Conservation (phyloP, 768 basidiomycete genomes). For the Trametes elegans region DNA sequence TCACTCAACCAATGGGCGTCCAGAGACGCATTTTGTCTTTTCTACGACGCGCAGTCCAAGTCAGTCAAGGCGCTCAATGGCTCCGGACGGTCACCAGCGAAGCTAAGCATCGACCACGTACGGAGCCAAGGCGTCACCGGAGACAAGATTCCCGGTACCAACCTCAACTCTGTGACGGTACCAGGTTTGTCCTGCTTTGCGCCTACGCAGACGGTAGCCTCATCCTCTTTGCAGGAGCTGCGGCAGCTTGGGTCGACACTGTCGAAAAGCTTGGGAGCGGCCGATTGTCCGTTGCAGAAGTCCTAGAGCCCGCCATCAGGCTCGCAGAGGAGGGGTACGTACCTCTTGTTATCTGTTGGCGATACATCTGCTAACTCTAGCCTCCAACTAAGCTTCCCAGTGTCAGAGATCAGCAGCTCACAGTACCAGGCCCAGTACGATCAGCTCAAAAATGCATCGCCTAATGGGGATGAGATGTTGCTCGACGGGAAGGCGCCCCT, state of each 20-base stretch:
- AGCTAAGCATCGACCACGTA: slow-evolving; percentile 71
- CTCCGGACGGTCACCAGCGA: slow-evolving; percentile 83
- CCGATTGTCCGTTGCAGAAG: slow-evolving; percentile 59
- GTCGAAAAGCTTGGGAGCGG: slow-evolving; percentile 81
- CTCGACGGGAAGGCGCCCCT: slow-evolving; percentile 79
- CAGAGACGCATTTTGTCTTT: slow-evolving; percentile 91
- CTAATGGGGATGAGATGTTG: slow-evolving; percentile 84
- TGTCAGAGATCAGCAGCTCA: slow-evolving; percentile 68
- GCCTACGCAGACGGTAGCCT: background rate
- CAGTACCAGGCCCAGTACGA: slow-evolving; percentile 64
- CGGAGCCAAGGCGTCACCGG: slow-evolving; percentile 68
- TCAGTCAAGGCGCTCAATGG: slow-evolving; percentile 88
- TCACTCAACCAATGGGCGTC: no score
- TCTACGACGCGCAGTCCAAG: slow-evolving; percentile 82
- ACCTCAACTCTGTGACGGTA: slow-evolving; percentile 91
- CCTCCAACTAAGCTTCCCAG: slow-evolving; percentile 74
- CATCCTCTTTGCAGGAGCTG: slow-evolving; percentile 57
- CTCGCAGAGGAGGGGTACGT: slow-evolving; percentile 87
- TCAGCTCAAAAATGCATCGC: slow-evolving; percentile 79
- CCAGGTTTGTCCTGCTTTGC: slow-evolving; percentile 47
- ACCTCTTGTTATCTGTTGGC: background rate
- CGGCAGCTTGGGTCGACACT: slow-evolving; percentile 93
- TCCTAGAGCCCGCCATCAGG: slow-evolving; percentile 85
- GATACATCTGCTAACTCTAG: background rate
- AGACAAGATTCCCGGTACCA: slow-evolving; percentile 66